Percentiles rank a stretch among this genome's conserved stretches.
phyloP scores from a whole-genome alignment of 768 basidiomycete genomes.

The Psilocybe sp. region DNA sequence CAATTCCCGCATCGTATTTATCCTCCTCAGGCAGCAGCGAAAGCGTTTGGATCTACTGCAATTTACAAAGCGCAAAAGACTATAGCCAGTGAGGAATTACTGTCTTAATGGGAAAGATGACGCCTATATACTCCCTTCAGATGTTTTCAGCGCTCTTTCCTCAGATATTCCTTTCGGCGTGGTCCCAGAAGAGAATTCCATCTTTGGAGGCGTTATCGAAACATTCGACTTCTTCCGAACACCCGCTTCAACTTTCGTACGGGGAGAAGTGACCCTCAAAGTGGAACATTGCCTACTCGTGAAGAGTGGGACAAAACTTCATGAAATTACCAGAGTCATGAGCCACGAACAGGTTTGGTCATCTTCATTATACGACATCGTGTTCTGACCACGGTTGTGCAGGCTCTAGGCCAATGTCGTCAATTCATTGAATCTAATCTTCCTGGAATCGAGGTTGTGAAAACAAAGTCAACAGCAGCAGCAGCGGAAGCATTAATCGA shows the following conservation, averaged over 20 bases:
- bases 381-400: neutral
- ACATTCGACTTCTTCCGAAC: conserved; percentile 64
- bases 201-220: conserved; percentile 70
- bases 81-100: conserved; percentile 28
- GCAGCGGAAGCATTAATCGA: conserved; percentile 55
- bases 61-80: conserved; percentile 31
- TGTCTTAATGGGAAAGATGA: neutral
- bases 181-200: conserved; percentile 81
- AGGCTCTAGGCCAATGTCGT: conserved; percentile 83
- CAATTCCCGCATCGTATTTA: neutral
- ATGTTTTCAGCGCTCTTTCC: conserved; percentile 54
- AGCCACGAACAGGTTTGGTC: conserved; percentile 76
- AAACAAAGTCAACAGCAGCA: conserved; percentile 69
- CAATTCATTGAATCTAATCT: conserved; percentile 53
- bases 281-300: conserved; percentile 71
- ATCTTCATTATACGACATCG: neutral
- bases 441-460: conserved; percentile 49
- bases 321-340: conserved; percentile 55
- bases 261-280: conserved; percentile 56
- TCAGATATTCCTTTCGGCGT: conserved; percentile 49
- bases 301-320: conserved; percentile 52
- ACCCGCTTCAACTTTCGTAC: conserved; percentile 47
- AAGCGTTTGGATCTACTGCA: conserved; percentile 29
- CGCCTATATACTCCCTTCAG: conserved; percentile 31
- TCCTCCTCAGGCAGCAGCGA: conserved; percentile 35